Evolutionary conservation across 768 basidiomycete genomes (phyloP).

Genomic region (Mycena rebaudengoi): DNA sequence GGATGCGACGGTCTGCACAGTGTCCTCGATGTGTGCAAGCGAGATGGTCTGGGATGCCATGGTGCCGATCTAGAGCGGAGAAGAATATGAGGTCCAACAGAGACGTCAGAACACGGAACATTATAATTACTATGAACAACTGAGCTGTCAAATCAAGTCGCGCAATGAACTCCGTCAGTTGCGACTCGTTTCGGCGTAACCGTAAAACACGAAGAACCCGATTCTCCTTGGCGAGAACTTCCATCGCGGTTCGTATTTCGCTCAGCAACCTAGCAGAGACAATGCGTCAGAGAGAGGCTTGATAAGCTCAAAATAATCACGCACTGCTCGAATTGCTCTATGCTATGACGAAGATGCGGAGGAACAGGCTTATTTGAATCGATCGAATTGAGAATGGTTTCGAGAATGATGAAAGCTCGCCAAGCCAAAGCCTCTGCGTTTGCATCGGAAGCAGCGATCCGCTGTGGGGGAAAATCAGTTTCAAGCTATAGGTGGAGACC

Average conservation of each 20-base stretch:
- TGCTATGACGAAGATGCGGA: neutral
- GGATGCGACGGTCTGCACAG: neutral
- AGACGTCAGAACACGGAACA: too few relatives aligned
- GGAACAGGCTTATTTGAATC: neutral
- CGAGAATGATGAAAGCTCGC: neutral
- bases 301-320: neutral
- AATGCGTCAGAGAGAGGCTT: neutral
- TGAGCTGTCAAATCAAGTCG: neutral
- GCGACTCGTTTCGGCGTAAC: constrained; percentile 3
- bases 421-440: neutral
- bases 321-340: constrained; percentile 4
- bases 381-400: neutral
- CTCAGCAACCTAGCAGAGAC: neutral
- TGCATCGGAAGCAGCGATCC: neutral
- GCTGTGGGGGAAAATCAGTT: neutral
- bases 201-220: neutral
- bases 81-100: too few relatives aligned
- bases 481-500: neutral
- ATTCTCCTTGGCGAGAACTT: neutral
- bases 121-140: neutral
- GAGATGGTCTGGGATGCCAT: neutral
- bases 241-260: neutral
- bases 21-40: neutral
- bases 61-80: neutral
- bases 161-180: neutral